Base-by-base conservation (phyloP, 169 alveolate genomes). In the Cryptosporidium parvum region DNA sequence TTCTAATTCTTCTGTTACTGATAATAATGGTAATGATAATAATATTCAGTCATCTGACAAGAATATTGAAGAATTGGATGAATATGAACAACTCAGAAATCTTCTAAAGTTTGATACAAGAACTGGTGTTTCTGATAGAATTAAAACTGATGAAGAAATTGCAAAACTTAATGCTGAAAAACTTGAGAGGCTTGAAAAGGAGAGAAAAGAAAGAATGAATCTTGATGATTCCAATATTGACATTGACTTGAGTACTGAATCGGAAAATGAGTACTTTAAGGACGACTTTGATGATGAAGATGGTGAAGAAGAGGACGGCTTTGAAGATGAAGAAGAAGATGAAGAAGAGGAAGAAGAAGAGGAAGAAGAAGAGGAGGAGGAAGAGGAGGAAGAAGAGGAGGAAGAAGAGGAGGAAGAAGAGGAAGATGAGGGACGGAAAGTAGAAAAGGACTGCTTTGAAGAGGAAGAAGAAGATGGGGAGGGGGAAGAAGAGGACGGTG, bases 81-180 rank as follows among this genome's bases (percentile, higher is more conserved):
- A 80, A 18, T 80, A 80, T 51, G 89, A 80, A 12, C 45, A 37
- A 80, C 35, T 80, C 10, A 69, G 89, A 42, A 80, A 67, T 12
- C 52, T 59, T 37, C 42, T 80, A 10, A 65, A 62, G 12, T 80
- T 80, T 80, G 89, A 80, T 39, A 62, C 68, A 16, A 80, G 89
- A 59, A 45, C 89, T 10, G 89, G 89, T 3, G 89, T 80, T 12
- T 62, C 80, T 1, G 89, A 80, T 45, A 31, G 89, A 35, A 80
- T 80, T 12, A 80, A 80, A 65, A 80, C 89, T 12, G 58, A 61
- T 42, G 89, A 80, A 33, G 89, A 80, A 80, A 80, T 80, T 23
- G 89, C 89, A 21, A 65, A 59, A 18, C 12, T 80, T 16, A 80
- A 80, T 62, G 48, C 65, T 29, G 67, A 80, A 31, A 80, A 31